phyloP scores from a whole-genome alignment of 495 filamentous ascomycete genomes.

The Diplogelasinospora grovesii region DNA sequence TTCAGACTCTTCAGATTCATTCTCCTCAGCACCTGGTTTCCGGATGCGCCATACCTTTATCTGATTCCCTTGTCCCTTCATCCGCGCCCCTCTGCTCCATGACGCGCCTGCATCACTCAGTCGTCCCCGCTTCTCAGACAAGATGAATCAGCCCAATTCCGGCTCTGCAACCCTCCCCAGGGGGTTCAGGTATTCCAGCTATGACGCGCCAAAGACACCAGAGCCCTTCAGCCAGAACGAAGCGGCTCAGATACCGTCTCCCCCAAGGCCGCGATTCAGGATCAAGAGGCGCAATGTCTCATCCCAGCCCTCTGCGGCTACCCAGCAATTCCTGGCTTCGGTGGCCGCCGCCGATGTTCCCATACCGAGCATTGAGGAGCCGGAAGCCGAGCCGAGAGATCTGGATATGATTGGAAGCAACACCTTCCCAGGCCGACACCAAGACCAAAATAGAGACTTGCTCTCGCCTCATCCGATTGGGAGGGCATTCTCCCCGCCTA shows the following conservation, averaged over 20 bases:
- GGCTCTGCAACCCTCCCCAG: conserved; percentile 34
- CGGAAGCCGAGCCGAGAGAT: conserved; percentile 24
- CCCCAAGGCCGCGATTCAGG: conserved; percentile 38
- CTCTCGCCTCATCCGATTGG: conserved; percentile 22
- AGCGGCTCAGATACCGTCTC: conserved; percentile 32
- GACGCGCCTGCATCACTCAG: conserved; percentile 18
- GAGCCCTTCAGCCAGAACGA: conserved; percentile 30
- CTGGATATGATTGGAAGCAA: conserved; percentile 25
- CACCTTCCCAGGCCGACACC: conserved; percentile 18
- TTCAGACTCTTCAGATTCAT: too few relatives aligned
- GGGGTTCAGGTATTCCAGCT: conserved; percentile 30
- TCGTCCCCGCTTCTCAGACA: conserved; percentile 14
- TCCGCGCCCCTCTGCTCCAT: conserved; percentile 16
- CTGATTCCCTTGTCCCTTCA: conserved; percentile 5
- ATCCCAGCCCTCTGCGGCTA: conserved; percentile 43
- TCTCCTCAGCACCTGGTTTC: conserved; percentile 1
- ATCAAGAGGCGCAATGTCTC: conserved; percentile 41
- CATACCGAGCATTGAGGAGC: conserved; percentile 48
- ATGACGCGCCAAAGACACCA: conserved; percentile 37
- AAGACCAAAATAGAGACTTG: conserved; percentile 26
- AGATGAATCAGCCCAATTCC: conserved; percentile 39
- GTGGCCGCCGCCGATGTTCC: conserved; percentile 51
- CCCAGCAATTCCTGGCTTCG: conserved; percentile 50
- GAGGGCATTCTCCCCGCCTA: conserved; percentile 35
- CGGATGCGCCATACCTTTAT: conserved; percentile 10